Evolutionary conservation across 1,284 basidiomycete genomes (phyloP).

Genomic region (Hemileia vastatrix): DNA sequence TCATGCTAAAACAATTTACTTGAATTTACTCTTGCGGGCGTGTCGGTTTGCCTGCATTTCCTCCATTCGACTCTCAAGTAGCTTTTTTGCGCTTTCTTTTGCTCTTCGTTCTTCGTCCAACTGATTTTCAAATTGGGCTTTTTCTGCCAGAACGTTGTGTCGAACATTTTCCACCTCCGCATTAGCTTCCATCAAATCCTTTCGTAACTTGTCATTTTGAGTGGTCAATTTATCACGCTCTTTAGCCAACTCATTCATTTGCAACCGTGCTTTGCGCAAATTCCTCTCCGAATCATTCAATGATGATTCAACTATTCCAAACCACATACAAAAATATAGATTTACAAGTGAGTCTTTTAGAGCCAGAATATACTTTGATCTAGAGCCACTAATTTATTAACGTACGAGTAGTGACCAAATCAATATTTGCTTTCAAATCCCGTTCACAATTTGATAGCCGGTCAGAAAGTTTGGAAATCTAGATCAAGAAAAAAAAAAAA

Average conservation of each 20-base stretch:
- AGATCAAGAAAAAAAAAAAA: background rate
- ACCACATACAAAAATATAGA: background rate
- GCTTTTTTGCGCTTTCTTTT: slow-evolving; percentile 68
- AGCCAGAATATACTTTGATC: slow-evolving; percentile 36
- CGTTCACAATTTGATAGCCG: slow-evolving; percentile 80
- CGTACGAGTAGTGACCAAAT: slow-evolving; percentile 54
- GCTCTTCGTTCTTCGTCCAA: slow-evolving; percentile 70
- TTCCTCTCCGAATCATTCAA: slow-evolving; percentile 82
- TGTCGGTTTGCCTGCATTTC: slow-evolving; percentile 54
- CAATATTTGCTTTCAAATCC: slow-evolving; percentile 82
- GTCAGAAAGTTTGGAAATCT: slow-evolving; percentile 82
- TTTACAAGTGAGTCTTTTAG: slow-evolving; percentile 33
- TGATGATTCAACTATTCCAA: slow-evolving; percentile 57
- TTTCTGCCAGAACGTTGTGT: slow-evolving; percentile 68
- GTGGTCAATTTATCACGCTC: slow-evolving; percentile 64
- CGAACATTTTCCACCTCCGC: slow-evolving; percentile 66
- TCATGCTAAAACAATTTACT: no score
- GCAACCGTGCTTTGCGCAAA: slow-evolving; percentile 76
- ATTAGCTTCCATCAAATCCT: slow-evolving; percentile 56
- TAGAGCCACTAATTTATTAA: no score
- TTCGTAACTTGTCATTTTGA: slow-evolving; percentile 58
- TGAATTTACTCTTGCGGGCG: slow-evolving; percentile 11
- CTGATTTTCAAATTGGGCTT: slow-evolving; percentile 65
- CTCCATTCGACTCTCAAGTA: slow-evolving; percentile 73
- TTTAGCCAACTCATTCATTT: slow-evolving; percentile 70